phyloP scores from a whole-genome alignment of 805 yeast species.

The Geotrichum ghanense region DNA sequence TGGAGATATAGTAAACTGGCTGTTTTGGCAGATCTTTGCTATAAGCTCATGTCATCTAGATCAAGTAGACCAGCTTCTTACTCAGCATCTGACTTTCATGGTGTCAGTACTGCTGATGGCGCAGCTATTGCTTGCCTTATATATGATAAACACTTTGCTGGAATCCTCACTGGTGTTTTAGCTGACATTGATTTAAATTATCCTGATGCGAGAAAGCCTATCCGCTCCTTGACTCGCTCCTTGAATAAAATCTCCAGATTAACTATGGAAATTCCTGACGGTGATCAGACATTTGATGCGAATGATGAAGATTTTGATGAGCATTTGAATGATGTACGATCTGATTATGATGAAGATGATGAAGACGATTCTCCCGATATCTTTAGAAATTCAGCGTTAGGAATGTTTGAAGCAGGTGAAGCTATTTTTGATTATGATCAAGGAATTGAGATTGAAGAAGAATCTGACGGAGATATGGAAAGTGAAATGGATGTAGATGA shows the following conservation, averaged over 20 bases:
- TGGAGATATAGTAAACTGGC: conserved; percentile 42
- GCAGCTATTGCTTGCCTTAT: conserved; percentile 53
- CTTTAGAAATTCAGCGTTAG: conserved; percentile 79
- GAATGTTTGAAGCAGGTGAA: conserved; percentile 84
- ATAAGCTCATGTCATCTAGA: conserved; percentile 20
- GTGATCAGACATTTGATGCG: neutral
- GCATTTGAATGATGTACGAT: conserved; percentile 20
- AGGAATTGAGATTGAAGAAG: conserved; percentile 32
- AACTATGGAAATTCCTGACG: conserved; percentile 31
- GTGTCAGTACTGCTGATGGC: conserved; percentile 31
- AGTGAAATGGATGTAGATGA: conserved; percentile 24
- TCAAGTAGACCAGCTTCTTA: conserved; percentile 6
- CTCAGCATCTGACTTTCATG: conserved; percentile 7
- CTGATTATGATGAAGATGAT: conserved; percentile 43
- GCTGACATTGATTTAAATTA: conserved; percentile 63
- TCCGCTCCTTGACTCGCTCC: conserved; percentile 49
- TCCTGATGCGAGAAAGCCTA: conserved; percentile 50
- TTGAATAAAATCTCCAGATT: conserved; percentile 33
- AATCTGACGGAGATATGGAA: conserved; percentile 20
- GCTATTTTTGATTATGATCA: conserved; percentile 53
- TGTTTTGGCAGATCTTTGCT: conserved; percentile 39
- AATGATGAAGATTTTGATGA: conserved; percentile 18
- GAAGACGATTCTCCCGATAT: conserved; percentile 70
- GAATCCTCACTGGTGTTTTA: conserved; percentile 44
- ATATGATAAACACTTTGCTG: conserved; percentile 46